Percentiles rank a stretch among this genome's conserved stretches.
Evolutionary conservation across 176 grass and related monocot genomes (phyloP).

Genomic region (Zea luxurians): DNA sequence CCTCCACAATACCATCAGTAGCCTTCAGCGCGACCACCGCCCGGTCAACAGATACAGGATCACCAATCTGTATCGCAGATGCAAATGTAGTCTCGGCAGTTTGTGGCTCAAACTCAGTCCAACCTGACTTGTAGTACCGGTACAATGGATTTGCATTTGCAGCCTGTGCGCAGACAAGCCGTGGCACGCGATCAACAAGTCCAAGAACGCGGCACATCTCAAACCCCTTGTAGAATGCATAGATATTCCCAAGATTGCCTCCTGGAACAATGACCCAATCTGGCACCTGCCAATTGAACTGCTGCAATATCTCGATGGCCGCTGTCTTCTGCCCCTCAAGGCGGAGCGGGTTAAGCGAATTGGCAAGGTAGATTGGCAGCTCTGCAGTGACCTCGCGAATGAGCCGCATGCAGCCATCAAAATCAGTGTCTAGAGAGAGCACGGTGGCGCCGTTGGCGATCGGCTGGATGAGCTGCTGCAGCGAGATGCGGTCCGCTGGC

Average conservation of each 20-base stretch:
- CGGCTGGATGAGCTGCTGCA: constrained; percentile 77
- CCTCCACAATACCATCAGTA: constrained; percentile 65
- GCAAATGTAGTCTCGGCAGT: constrained; percentile 64
- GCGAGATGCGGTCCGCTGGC: constrained; percentile 63
- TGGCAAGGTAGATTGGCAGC: constrained; percentile 73
- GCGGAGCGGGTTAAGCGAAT: constrained; percentile 72
- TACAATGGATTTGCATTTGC: constrained; percentile 66
- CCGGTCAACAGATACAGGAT: constrained; percentile 71
- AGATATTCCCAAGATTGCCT: constrained; percentile 78
- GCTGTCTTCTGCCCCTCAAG: constrained; percentile 80
- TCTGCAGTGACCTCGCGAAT: constrained; percentile 70
- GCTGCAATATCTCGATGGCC: constrained; percentile 71
- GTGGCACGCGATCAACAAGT: constrained; percentile 55
- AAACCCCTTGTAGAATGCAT: constrained; percentile 81
- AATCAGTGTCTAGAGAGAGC: constrained; percentile 66
- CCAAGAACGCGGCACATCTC: constrained; percentile 70
- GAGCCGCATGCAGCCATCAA: constrained; percentile 73
- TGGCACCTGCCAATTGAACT: constrained; percentile 79
- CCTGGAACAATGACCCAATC: constrained; percentile 73
- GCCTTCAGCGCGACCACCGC: constrained; percentile 61
- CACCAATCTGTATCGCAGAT: constrained; percentile 78
- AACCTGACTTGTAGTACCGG: constrained; percentile 67
- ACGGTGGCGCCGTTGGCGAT: constrained; percentile 74
- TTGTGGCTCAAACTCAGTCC: constrained; percentile 54
- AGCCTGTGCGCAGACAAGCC: constrained; percentile 71